These are phyloP conservation scores for Luffa acutangula DNA, from an alignment of 306 rosid genomes.

Conservation along the genomic window DNA sequence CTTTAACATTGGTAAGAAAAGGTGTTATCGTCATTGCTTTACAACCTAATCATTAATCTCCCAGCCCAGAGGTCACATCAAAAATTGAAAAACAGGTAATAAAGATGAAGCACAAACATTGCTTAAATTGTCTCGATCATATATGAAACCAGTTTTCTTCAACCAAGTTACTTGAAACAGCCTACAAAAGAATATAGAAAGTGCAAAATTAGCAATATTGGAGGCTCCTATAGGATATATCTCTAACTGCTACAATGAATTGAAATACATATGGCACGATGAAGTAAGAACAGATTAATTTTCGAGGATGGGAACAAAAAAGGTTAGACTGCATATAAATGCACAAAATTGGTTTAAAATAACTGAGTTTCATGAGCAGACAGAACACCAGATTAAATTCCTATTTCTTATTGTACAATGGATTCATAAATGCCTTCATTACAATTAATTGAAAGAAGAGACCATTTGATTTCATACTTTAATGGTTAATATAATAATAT, in stretches of 20 bases:
- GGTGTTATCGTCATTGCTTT: neutral
- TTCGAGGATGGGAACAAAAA: neutral
- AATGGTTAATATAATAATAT: neutral
- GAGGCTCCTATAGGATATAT: neutral
- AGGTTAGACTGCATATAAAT: neutral
- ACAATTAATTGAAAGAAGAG: neutral
- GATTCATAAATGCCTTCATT: neutral
- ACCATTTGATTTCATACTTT: neutral
- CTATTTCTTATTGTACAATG: neutral
- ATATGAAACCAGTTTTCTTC: constrained; percentile 64
- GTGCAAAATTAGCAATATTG: constrained; percentile 18
- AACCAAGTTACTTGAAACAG: constrained; percentile 76
- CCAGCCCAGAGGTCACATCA: constrained; percentile 5
- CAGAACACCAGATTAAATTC: neutral
- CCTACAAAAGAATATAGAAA: constrained; percentile 49
- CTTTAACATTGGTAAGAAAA: neutral
- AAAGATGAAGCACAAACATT: constrained; percentile 62
- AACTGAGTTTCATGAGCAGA: neutral
- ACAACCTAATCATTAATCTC: neutral
- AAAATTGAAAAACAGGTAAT: constrained; percentile 12
- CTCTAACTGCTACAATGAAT: neutral
- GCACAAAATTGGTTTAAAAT: neutral
- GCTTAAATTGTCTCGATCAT: constrained; percentile 54
- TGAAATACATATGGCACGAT: neutral
- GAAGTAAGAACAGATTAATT: neutral